phyloP scores from a whole-genome alignment of 2,329 filamentous ascomycete genomes.

The Talaromyces sp. region DNA sequence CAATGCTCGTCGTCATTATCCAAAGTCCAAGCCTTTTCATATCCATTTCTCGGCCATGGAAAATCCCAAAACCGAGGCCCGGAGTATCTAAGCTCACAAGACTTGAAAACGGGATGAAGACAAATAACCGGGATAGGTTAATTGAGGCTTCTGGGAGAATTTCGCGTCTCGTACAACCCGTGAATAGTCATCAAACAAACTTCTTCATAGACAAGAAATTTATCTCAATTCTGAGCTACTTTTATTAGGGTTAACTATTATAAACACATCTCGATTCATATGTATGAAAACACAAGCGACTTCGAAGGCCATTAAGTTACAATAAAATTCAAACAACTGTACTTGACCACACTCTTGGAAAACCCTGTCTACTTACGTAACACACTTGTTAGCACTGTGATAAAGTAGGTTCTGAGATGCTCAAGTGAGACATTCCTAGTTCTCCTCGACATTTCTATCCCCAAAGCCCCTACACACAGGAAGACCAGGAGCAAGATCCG shows the following conservation, averaged over 20 bases:
- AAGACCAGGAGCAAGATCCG: neutral
- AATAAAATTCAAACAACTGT: too few relatives aligned
- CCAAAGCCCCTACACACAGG: neutral
- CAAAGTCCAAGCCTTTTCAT: neutral
- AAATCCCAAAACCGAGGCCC: neutral
- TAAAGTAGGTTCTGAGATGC: neutral
- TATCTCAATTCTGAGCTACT: too few relatives aligned
- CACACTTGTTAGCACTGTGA: neutral
- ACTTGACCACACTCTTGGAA: too few relatives aligned
- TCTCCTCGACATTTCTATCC: neutral
- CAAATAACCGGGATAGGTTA: neutral
- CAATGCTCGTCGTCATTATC: neutral
- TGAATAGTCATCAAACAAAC: too few relatives aligned
- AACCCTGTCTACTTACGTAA: neutral
- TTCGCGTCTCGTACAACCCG: too few relatives aligned
- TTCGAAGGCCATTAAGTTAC: too few relatives aligned
- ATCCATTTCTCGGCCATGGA: neutral
- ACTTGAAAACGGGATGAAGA: neutral
- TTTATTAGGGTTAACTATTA: too few relatives aligned
- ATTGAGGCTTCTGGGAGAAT: neutral
- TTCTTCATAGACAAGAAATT: too few relatives aligned
- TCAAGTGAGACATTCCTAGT: neutral
- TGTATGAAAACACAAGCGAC: too few relatives aligned
- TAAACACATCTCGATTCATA: too few relatives aligned
- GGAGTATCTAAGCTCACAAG: neutral